Evolutionary conservation across 1,284 basidiomycete genomes (phyloP).

Genomic region (Salmacisia buchloeana): DNA sequence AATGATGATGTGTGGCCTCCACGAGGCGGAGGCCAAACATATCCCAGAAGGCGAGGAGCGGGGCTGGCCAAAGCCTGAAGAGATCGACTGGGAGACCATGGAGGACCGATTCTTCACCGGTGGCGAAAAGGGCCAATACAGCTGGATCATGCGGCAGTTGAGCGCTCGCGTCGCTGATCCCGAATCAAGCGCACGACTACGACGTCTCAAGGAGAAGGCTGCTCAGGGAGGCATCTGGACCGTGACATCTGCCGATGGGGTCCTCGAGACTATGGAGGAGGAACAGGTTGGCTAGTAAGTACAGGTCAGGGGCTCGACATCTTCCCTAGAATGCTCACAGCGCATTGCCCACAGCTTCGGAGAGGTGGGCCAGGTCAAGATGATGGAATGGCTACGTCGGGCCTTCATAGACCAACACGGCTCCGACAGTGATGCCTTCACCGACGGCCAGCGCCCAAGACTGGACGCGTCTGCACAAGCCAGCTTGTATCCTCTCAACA

Average conservation of each 20-base stretch:
- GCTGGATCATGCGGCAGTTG: background rate
- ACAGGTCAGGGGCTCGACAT: background rate
- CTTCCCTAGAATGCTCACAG: background rate
- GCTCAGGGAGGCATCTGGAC: background rate
- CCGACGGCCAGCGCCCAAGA: background rate
- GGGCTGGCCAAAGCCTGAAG: background rate
- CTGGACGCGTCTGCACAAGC: no score
- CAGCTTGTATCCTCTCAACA: background rate
- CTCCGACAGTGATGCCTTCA: background rate
- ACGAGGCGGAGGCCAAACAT: background rate
- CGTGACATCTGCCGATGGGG: background rate
- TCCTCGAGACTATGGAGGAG: background rate
- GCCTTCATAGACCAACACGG: background rate
- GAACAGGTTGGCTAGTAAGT: slow-evolving; percentile 1
- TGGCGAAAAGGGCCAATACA: background rate
- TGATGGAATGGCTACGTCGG: background rate
- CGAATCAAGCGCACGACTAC: background rate
- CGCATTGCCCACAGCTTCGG: background rate
- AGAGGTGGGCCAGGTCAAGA: background rate
- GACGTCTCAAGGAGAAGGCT: background rate
- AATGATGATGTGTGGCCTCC: background rate
- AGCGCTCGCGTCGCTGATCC: background rate
- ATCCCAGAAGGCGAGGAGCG: background rate
- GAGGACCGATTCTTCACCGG: background rate
- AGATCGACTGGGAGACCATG: background rate